phyloP scores from a whole-genome alignment of 2,329 filamentous ascomycete species.

The Teratosphaeriaceae sp. region DNA sequence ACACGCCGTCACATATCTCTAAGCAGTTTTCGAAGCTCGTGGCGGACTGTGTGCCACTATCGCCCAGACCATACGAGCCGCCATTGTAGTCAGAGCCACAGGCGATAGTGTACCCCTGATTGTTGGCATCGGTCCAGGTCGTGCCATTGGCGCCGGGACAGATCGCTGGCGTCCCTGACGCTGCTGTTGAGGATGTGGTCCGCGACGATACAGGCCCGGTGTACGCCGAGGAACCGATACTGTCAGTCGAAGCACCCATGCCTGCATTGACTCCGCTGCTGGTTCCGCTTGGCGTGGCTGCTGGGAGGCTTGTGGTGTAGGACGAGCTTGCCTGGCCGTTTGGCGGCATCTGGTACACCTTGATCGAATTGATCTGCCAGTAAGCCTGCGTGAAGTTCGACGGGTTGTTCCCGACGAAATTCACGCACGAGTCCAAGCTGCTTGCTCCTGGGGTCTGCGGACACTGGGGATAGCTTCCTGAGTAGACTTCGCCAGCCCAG shows the following conservation, averaged over 20 bases:
- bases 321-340: conserved; percentile 15
- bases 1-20: conserved; percentile 12
- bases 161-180: conserved; percentile 10
- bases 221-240: conserved; percentile 16
- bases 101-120: conserved; percentile 7
- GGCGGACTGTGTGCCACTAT: neutral
- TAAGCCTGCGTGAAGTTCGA: conserved; percentile 29
- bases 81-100: conserved; percentile 12
- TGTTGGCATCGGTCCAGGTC: conserved; percentile 10
- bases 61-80: neutral
- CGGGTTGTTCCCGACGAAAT: conserved; percentile 29
- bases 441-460: conserved; percentile 18
- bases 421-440: conserved; percentile 22
- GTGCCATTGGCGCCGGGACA: conserved; percentile 13
- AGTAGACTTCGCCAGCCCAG: conserved; percentile 31
- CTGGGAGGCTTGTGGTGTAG: conserved; percentile 22
- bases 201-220: conserved; percentile 21
- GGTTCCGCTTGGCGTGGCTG: conserved; percentile 14
- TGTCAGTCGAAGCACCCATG: conserved; percentile 21
- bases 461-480: conserved; percentile 18
- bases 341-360: conserved; percentile 32
- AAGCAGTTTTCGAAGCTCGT: conserved; percentile 16
- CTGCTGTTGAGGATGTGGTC: conserved; percentile 5
- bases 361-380: conserved; percentile 36
- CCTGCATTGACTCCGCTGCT: conserved; percentile 20